phyloP scores from a whole-genome alignment of 2,329 filamentous ascomycete genomes.

The Verticillium albo-atrum region DNA sequence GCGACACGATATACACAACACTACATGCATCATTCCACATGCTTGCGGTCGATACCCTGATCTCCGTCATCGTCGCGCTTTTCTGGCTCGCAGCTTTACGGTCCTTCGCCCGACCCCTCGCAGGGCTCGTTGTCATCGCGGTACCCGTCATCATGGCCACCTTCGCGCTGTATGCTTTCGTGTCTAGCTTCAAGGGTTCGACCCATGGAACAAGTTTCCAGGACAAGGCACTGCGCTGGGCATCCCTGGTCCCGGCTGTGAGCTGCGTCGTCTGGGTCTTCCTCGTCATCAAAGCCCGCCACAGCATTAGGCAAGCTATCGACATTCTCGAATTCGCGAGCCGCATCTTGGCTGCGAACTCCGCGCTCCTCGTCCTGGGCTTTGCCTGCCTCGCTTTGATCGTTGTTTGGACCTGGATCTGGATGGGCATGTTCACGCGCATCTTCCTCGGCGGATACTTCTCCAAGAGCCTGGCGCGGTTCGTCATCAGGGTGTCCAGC shows the following conservation, averaged over 20 bases:
- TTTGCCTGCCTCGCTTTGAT: conserved; percentile 71
- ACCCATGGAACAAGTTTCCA: conserved; percentile 76
- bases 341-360: conserved; percentile 79
- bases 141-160: conserved; percentile 84
- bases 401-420: conserved; percentile 89
- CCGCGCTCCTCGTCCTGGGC: conserved; percentile 78
- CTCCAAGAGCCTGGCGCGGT: conserved; percentile 55
- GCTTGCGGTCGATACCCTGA: conserved; percentile 83
- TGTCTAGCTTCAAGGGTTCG: conserved; percentile 79
- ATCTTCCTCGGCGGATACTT: conserved; percentile 93
- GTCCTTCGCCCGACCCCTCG: conserved; percentile 81
- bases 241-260: conserved; percentile 70
- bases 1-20: conserved; percentile 92
- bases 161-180: conserved; percentile 86
- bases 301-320: conserved; percentile 76
- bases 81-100: conserved; percentile 86
- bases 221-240: conserved; percentile 84
- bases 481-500: conserved; percentile 80
- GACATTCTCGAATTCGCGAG: conserved; percentile 90
- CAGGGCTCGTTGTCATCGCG: conserved; percentile 74
- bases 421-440: conserved; percentile 94
- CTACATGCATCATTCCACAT: conserved; percentile 84
- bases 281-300: conserved; percentile 73
- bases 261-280: conserved; percentile 78
- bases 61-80: conserved; percentile 83